Evolutionary conservation across 257 asterid genomes (phyloP).

Genomic region (Solanum infundibuliforme): DNA sequence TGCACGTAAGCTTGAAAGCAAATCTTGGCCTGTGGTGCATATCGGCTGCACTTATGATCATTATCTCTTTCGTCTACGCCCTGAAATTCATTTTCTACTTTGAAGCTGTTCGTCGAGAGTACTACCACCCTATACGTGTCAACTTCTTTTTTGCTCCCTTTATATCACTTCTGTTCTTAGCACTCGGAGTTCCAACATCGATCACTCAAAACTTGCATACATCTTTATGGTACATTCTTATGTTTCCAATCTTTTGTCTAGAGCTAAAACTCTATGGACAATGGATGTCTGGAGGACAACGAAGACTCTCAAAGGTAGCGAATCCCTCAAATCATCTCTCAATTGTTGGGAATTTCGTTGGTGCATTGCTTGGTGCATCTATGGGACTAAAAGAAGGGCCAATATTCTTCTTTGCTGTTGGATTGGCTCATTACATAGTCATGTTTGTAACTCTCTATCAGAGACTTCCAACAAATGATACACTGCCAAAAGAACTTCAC

Average conservation of each 20-base stretch:
- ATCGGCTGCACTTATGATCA: constrained; percentile 33
- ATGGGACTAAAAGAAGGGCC: constrained; percentile 91
- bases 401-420: constrained; percentile 73
- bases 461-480: constrained; percentile 81
- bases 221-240: constrained; percentile 57
- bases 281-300: constrained; percentile 92
- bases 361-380: constrained; percentile 85
- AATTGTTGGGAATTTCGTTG: constrained; percentile 75
- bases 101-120: constrained; percentile 93
- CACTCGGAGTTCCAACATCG: constrained; percentile 47
- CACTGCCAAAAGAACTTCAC: constrained; percentile 85
- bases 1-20: constrained; percentile 30
- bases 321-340: constrained; percentile 81
- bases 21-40: constrained; percentile 58
- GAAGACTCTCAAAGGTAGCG: constrained; percentile 83
- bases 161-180: constrained; percentile 57
- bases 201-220: constrained; percentile 21
- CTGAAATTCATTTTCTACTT: constrained; percentile 64
- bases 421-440: constrained; percentile 76
- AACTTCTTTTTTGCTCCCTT: constrained; percentile 95
- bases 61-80: constrained; percentile 25
- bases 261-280: constrained; percentile 89
- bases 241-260: constrained; percentile 54
- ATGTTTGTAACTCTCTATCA: constrained; percentile 85
- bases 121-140: constrained; percentile 73